Percentiles rank a stretch among this genome's conserved stretches.
Evolutionary conservation across 768 basidiomycete species (phyloP).

Genomic region (Termitomyces sp.): DNA sequence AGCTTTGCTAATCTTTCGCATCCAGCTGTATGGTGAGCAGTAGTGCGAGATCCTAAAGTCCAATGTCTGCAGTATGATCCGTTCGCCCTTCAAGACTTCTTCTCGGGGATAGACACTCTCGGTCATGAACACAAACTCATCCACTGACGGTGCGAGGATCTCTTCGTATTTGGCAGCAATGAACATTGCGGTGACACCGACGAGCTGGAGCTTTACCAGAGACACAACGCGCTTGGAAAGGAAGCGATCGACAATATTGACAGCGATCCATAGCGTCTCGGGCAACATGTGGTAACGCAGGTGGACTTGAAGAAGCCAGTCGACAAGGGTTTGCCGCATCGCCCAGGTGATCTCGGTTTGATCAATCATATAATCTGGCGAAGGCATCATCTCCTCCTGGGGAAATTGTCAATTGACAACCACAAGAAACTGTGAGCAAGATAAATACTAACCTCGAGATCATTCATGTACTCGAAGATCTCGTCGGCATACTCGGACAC

Average conservation of each 20-base stretch:
- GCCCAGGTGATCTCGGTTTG: slow-evolving; percentile 91
- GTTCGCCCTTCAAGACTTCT: slow-evolving; percentile 97
- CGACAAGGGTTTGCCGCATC: slow-evolving; percentile 95
- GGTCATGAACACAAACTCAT: slow-evolving; percentile 99
- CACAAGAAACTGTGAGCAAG: not conserved
- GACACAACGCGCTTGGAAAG: slow-evolving; percentile 84
- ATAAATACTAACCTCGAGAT: slow-evolving; percentile 68
- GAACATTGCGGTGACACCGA: slow-evolving; percentile 98
- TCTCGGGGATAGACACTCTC: slow-evolving; percentile 92
- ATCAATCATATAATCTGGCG: slow-evolving; percentile 87
- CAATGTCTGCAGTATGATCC: slow-evolving; percentile 91
- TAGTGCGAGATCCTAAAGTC: slow-evolving; percentile 96
- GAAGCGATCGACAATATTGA: slow-evolving; percentile 95
- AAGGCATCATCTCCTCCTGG: slow-evolving; percentile 85
- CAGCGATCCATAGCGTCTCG: slow-evolving; percentile 97
- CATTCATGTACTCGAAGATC: slow-evolving; percentile 93
- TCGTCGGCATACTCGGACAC: slow-evolving; percentile 99
- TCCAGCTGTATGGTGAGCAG: slow-evolving; percentile 99
- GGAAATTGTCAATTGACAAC: slow-evolving; percentile 15
- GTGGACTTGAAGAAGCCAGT: slow-evolving; percentile 98
- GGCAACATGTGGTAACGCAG: slow-evolving; percentile 98
- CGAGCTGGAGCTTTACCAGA: slow-evolving; percentile 87
- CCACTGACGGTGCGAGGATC: slow-evolving; percentile 92
- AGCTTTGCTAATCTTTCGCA: slow-evolving; percentile 96
- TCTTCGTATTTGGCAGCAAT: slow-evolving; percentile 99